phyloP scores from a whole-genome alignment of 2,329 filamentous ascomycete genomes.

The Aspergillus transmontanensis region DNA sequence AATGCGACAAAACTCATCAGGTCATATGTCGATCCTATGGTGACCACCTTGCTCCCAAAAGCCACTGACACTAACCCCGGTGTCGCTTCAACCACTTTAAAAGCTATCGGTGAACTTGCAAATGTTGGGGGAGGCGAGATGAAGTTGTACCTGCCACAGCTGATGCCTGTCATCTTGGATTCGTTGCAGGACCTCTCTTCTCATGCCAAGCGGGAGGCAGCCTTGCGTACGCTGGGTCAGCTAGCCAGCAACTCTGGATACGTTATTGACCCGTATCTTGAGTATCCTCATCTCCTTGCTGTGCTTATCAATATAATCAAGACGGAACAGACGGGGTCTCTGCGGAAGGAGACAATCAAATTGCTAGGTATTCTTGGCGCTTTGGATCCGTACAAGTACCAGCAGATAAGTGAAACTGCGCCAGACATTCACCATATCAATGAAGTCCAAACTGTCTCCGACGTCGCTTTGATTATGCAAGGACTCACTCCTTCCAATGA shows the following conservation, averaged over 20 bases:
- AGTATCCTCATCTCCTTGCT: conserved; percentile 91
- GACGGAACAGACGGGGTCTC: conserved; percentile 80
- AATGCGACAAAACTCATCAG: conserved; percentile 92
- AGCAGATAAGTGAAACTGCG: conserved; percentile 84
- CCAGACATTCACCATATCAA: conserved; percentile 76
- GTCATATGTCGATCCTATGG: conserved; percentile 96
- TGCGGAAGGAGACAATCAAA: conserved; percentile 94
- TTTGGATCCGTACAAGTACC: conserved; percentile 93
- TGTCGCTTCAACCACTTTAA: conserved; percentile 91
- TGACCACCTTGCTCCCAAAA: conserved; percentile 90
- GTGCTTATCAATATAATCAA: conserved; percentile 93
- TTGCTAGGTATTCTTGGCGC: conserved; percentile 94
- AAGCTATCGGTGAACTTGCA: conserved; percentile 90
- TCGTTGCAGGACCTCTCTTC: conserved; percentile 94
- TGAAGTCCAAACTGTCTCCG: conserved; percentile 73
- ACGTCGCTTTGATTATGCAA: conserved; percentile 97
- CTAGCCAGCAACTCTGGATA: conserved; percentile 95
- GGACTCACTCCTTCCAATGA: conserved; percentile 95
- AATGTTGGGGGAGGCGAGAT: conserved; percentile 94
- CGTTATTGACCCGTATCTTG: conserved; percentile 92
- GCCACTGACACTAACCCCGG: conserved; percentile 81
- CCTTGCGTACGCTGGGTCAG: conserved; percentile 86
- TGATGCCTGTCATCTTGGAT: conserved; percentile 95
- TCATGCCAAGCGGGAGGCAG: conserved; percentile 84
- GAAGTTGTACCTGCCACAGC: conserved; percentile 82